Evolutionary conservation across 148 eudicot species (phyloP).

Genomic region (Vaccinium corymbosum): DNA sequence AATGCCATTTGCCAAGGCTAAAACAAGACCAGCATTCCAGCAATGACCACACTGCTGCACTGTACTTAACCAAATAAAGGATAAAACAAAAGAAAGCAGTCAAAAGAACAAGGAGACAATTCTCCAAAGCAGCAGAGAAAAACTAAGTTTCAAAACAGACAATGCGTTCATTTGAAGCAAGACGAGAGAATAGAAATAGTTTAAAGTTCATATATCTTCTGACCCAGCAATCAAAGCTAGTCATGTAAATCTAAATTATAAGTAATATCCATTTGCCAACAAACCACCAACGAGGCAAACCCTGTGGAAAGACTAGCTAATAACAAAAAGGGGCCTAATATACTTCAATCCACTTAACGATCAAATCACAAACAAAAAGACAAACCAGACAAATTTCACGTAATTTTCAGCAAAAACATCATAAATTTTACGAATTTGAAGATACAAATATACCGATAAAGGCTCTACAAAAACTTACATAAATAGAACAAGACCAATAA

Average conservation of each 20-base stretch:
- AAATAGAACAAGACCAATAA: not conserved
- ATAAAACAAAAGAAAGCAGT: not conserved
- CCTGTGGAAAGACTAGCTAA: not conserved
- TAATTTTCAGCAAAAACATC: not conserved
- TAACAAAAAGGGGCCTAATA: not conserved
- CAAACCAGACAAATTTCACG: not conserved
- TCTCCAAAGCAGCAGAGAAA: not conserved
- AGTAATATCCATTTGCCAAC: not conserved
- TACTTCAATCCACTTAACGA: not conserved
- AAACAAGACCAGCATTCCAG: not conserved
- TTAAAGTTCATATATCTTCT: not conserved
- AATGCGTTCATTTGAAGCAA: not conserved
- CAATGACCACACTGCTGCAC: not conserved
- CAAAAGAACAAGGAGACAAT: not conserved
- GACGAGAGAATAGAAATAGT: not conserved
- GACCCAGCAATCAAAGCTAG: not conserved
- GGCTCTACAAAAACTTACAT: not conserved
- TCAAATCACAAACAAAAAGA: no score
- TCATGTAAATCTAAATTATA: not conserved
- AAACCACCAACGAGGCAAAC: not conserved
- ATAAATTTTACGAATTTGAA: not conserved
- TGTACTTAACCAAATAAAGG: not conserved
- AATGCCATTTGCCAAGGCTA: not conserved
- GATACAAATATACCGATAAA: not conserved
- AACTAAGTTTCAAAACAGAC: not conserved